Conservation (phyloP, 2,329 filamentous ascomycete species). For the Diaporthe nobilis region DNA sequence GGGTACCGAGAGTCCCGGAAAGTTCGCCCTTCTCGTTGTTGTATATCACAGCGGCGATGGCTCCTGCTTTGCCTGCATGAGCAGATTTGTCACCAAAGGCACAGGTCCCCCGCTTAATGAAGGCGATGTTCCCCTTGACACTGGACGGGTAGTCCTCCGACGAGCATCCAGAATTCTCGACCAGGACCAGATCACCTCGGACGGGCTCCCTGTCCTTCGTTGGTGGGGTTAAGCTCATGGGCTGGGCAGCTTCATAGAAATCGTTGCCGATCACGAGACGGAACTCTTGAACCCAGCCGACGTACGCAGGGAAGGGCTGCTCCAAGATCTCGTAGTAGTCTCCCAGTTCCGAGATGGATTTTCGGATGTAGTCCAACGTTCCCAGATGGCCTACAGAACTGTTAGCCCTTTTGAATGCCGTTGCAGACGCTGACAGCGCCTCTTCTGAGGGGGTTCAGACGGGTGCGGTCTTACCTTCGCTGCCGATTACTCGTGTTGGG, state of each 20-base stretch:
- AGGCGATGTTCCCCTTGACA: conserved; percentile 75
- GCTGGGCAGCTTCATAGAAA: conserved; percentile 63
- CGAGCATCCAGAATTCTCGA: conserved; percentile 74
- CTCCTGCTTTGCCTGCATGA: conserved; percentile 77
- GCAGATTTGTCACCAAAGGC: conserved; percentile 80
- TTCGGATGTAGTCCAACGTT: conserved; percentile 74
- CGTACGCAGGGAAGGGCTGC: conserved; percentile 75
- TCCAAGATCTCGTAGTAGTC: conserved; percentile 75
- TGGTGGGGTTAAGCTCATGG: conserved; percentile 78
- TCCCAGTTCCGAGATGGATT: conserved; percentile 66
- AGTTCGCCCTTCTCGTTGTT: conserved; percentile 77
- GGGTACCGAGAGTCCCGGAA: conserved; percentile 77
- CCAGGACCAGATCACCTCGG: conserved; percentile 71
- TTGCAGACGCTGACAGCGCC: not conserved
- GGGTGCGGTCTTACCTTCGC: conserved; percentile 61
- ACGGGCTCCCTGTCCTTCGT: conserved; percentile 72
- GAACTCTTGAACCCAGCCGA: conserved; percentile 71
- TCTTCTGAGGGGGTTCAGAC: conserved; percentile 9
- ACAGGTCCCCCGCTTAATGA: conserved; percentile 79
- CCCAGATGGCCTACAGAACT: conserved; percentile 68
- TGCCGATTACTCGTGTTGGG: conserved; percentile 80
- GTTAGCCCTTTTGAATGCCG: not conserved
- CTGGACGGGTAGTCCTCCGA: conserved; percentile 73
- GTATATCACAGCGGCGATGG: conserved; percentile 80
- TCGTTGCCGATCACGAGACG: conserved; percentile 69